phyloP scores from a whole-genome alignment of 1,284 basidiomycete genomes.

The Lentinus polychrous region DNA sequence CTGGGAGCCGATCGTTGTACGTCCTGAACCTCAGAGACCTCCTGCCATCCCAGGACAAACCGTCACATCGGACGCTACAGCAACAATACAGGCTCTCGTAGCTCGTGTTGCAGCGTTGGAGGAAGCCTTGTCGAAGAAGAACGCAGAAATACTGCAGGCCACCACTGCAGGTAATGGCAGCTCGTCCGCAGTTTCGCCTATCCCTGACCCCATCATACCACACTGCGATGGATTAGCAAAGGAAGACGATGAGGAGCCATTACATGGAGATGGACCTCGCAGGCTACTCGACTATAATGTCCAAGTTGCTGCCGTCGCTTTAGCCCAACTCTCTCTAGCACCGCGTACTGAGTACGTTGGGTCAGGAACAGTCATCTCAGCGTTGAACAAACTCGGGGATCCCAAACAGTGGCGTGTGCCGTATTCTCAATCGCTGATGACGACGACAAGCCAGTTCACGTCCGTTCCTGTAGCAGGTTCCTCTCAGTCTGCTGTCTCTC shows the following conservation, averaged over 20 bases:
- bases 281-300: constrained; percentile 21
- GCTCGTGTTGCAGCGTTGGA: constrained; percentile 37
- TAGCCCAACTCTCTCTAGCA: constrained; percentile 27
- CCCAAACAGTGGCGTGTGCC: constrained; percentile 14
- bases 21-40: constrained; percentile 41
- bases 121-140: constrained; percentile 27
- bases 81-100: constrained; percentile 32
- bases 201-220: neutral
- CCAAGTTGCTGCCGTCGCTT: constrained; percentile 24
- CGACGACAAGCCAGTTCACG: constrained; percentile 11
- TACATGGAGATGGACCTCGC: constrained; percentile 12
- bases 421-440: constrained; percentile 15
- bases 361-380: constrained; percentile 23
- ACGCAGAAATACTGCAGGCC: constrained; percentile 1
- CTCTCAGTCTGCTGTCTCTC: constrained; percentile 20
- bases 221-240: neutral
- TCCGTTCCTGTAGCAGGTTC: constrained; percentile 4
- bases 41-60: constrained; percentile 16
- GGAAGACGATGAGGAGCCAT: neutral
- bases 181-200: neutral
- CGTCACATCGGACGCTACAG: constrained; percentile 7
- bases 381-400: constrained; percentile 25
- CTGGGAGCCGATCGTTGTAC: constrained; percentile 43
- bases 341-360: constrained; percentile 25
- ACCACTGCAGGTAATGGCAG: neutral